phyloP scores from a whole-genome alignment of 805 yeast genomes.

The Metschnikowia henanensis region DNA sequence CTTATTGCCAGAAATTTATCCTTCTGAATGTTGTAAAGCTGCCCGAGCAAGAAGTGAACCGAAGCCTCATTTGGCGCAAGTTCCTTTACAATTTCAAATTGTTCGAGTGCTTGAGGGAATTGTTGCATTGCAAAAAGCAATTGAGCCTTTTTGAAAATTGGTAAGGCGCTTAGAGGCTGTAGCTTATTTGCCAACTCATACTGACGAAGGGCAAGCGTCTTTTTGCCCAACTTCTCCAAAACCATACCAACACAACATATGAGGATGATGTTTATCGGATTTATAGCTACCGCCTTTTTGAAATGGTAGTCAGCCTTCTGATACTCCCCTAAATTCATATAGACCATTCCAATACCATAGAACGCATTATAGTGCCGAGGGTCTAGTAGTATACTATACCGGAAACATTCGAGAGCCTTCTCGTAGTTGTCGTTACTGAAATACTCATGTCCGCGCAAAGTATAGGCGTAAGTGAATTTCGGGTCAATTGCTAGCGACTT shows the following conservation, averaged over 20 bases:
- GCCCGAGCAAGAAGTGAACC: constrained; percentile 88
- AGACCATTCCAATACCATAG: constrained; percentile 95
- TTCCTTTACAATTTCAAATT: constrained; percentile 68
- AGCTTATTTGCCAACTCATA: constrained; percentile 80
- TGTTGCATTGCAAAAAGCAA: constrained; percentile 68
- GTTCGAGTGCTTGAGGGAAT: constrained; percentile 69
- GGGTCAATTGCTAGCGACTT: constrained; percentile 71
- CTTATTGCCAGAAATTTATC: constrained; percentile 76
- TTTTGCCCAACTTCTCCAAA: constrained; percentile 69
- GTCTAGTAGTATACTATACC: constrained; percentile 75
- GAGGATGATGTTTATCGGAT: constrained; percentile 86
- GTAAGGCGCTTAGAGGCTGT: constrained; percentile 84
- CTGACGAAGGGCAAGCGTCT: constrained; percentile 75
- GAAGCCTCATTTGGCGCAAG: constrained; percentile 94
- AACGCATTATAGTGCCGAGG: constrained; percentile 89
- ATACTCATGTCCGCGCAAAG: constrained; percentile 92
- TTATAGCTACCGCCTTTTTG: constrained; percentile 81
- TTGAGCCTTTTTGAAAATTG: constrained; percentile 88
- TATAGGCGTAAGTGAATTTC: constrained; percentile 81
- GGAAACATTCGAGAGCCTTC: constrained; percentile 79
- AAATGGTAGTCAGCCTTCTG: constrained; percentile 84
- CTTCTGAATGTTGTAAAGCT: constrained; percentile 73
- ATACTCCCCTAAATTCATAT: constrained; percentile 80
- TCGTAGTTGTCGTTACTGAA: constrained; percentile 88
- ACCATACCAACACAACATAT: constrained; percentile 95